phyloP scores from a whole-genome alignment of 768 basidiomycete genomes.

The Leccinum uliginosum region DNA sequence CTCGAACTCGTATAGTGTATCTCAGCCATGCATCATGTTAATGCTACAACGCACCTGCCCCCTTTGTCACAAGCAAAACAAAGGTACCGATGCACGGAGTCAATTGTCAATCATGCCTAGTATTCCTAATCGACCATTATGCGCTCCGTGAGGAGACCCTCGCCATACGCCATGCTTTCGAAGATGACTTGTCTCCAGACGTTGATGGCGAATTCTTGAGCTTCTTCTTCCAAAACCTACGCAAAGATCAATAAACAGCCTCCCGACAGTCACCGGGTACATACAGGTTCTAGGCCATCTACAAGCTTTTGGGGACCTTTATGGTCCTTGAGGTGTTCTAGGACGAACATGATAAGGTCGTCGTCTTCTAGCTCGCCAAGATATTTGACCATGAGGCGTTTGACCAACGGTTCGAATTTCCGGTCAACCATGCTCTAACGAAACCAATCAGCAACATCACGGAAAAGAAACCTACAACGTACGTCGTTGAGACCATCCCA shows the following conservation, averaged over 20 bases:
- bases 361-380: slow-evolving; percentile 92
- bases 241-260: background rate
- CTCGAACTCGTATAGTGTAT: slow-evolving; percentile 37
- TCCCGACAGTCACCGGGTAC: slow-evolving; percentile 30
- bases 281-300: slow-evolving; percentile 86
- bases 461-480: slow-evolving; percentile 26
- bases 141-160: slow-evolving; percentile 82
- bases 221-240: slow-evolving; percentile 92
- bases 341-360: slow-evolving; percentile 88
- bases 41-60: slow-evolving; percentile 65
- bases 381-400: slow-evolving; percentile 78
- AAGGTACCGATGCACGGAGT: slow-evolving; percentile 23
- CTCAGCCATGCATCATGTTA: slow-evolving; percentile 38
- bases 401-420: slow-evolving; percentile 82
- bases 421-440: slow-evolving; percentile 75
- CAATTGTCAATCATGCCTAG: slow-evolving; percentile 7
- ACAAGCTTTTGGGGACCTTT: slow-evolving; percentile 81
- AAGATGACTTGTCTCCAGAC: slow-evolving; percentile 94
- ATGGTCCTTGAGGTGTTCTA: slow-evolving; percentile 90
- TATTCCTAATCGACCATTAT: slow-evolving; percentile 66
- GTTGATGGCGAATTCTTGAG: slow-evolving; percentile 65
- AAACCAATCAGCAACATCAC: slow-evolving; percentile 12
- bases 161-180: slow-evolving; percentile 90
- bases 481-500: slow-evolving; percentile 93
- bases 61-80: slow-evolving; percentile 28